Evolutionary conservation across 2,329 filamentous ascomycete genomes (phyloP).

Genomic region (Talaromyces sp.): DNA sequence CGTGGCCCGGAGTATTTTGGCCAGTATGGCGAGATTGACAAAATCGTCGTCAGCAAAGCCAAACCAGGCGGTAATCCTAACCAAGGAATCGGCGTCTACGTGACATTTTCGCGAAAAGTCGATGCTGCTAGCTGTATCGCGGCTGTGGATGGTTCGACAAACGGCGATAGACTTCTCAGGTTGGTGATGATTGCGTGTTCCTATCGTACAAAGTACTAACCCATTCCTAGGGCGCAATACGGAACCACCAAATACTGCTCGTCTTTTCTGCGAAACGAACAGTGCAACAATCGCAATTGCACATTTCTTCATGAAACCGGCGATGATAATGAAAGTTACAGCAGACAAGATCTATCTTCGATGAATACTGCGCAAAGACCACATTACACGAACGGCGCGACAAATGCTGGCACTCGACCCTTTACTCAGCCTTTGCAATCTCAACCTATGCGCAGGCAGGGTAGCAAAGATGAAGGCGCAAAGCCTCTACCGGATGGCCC

Average conservation of each 20-base stretch:
- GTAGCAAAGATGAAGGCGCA: constrained; percentile 65
- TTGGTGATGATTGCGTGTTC: constrained; percentile 43
- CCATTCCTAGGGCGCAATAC: constrained; percentile 57
- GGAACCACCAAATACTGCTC: constrained; percentile 99
- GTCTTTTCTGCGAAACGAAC: constrained; percentile 89
- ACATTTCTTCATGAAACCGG: constrained; percentile 98
- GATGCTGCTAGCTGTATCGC: constrained; percentile 88
- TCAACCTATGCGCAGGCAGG: constrained; percentile 66
- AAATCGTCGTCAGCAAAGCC: constrained; percentile 96
- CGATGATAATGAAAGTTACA: constrained; percentile 97
- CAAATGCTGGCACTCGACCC: constrained; percentile 46
- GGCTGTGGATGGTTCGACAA: constrained; percentile 87
- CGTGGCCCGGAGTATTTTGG: constrained; percentile 93
- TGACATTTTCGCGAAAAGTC: constrained; percentile 91
- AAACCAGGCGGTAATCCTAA: constrained; percentile 69
- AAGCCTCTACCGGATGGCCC: constrained; percentile 70
- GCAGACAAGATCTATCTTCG: constrained; percentile 86
- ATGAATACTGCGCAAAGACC: constrained; percentile 86
- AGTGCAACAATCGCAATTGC: constrained; percentile 91
- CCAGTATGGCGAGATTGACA: constrained; percentile 96
- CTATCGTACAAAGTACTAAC: not conserved
- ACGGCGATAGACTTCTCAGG: constrained; percentile 80
- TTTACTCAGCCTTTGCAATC: constrained; percentile 49
- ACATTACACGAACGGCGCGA: constrained; percentile 49
- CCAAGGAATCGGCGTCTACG: constrained; percentile 92